Base-by-base conservation (phyloP, 495 filamentous ascomycete genomes). In the Aspergillus kassunensis region DNA sequence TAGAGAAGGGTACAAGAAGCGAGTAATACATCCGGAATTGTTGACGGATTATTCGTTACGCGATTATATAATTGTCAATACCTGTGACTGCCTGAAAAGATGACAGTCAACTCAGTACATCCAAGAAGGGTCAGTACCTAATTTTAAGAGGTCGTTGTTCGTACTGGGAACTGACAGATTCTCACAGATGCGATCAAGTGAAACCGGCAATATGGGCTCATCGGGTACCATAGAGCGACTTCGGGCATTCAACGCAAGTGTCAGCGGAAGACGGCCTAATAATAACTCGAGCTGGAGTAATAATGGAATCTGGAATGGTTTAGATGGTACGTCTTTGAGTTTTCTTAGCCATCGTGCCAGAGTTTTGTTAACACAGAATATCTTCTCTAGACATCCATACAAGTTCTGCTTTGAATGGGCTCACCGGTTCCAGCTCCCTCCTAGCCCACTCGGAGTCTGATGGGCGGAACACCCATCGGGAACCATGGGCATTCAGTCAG, bases 391-490 rank as follows among this genome's bases (percentile, higher is more conserved):
- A 71, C 24, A 61, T 64, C 45, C 57, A 58, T 10, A 20, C 56
- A 34, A 63, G 73, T 1, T 54, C 51, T 15, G 63, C 57, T 10
- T 69, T 70, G 29, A 76, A 81, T 53, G 73, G 70, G 6, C 80
- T 82, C 56, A 77, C 79, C 24, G 86, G 87, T 20, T 88, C 86
- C 2, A 75, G 83, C 21, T 85, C 85, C 27, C 63, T 90, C 24
- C 63, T 87, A 35, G 73, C 80, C 2, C 76, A 82, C 2, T 88
- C 85, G 1, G 83, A 86, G 57, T 78, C 81, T 1, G 84, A 89
- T 58, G 67, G 66, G 27, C 81, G 77, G 78, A 69, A 58, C 58
- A 58, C 61, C 23, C 71, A 72, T 13, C 64, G 73, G 27, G 76
- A 71, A 33, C 74, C 78, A 0, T 88, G 85, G 86, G 74, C 70